Evolutionary conservation across 805 yeast genomes (phyloP).

Genomic region (Tetrapisispora pingtungensis): DNA sequence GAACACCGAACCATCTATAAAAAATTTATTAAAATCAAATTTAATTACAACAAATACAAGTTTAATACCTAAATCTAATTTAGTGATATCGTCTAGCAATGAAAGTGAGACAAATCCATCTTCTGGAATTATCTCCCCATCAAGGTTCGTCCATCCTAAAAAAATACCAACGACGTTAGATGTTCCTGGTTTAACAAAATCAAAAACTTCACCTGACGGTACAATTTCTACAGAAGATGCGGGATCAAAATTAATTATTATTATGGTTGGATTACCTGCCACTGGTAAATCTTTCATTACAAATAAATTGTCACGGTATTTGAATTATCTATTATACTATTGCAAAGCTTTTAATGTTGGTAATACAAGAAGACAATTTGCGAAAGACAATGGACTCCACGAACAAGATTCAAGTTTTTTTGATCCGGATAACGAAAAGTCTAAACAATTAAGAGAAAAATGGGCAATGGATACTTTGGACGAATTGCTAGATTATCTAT

Average conservation of each 20-base stretch:
- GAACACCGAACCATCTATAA: slow-evolving; percentile 1
- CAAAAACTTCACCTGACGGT: slow-evolving; percentile 71
- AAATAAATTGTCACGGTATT: slow-evolving; percentile 77
- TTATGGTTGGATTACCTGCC: slow-evolving; percentile 95
- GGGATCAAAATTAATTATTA: slow-evolving; percentile 77
- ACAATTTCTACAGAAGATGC: slow-evolving; percentile 53
- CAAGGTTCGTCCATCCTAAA: slow-evolving; percentile 28
- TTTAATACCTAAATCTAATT: neutral
- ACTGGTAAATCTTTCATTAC: slow-evolving; percentile 91
- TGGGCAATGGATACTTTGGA: slow-evolving; percentile 97
- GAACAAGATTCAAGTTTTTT: slow-evolving; percentile 77
- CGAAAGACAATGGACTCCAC: slow-evolving; percentile 24
- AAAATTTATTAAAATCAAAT: neutral
- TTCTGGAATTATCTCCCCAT: slow-evolving; percentile 10
- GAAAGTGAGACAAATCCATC: neutral
- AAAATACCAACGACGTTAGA: slow-evolving; percentile 76
- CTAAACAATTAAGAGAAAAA: slow-evolving; percentile 63
- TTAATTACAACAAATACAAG: neutral
- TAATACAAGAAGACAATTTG: slow-evolving; percentile 76
- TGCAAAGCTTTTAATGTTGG: slow-evolving; percentile 92
- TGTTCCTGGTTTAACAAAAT: slow-evolving; percentile 84
- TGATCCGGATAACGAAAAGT: slow-evolving; percentile 62
- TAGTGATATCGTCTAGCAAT: neutral
- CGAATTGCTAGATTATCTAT: slow-evolving; percentile 67
- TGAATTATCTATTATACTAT: slow-evolving; percentile 90